Base-by-base conservation (phyloP, 1,284 basidiomycete genomes). In the Moniliophthora roreri region DNA sequence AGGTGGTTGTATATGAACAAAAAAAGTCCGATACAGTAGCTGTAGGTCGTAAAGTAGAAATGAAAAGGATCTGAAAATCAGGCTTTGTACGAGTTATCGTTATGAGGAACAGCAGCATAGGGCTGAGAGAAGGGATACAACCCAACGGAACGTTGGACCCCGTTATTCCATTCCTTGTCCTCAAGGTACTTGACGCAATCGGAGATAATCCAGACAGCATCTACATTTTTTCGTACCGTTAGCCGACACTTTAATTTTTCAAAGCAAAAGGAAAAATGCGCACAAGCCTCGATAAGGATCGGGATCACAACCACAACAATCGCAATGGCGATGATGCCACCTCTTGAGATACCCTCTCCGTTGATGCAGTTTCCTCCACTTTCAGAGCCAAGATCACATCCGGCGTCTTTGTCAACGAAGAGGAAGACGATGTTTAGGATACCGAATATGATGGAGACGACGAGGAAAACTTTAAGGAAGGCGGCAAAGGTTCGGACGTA, bases 351-450 rank as follows among this genome's bases (percentile, higher is more conserved):
- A n/a, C 50, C 42, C 6, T 46, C 20, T 28, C 28, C 38, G 15
- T 50, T n/a, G 15, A 50, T 21, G 23, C 54, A 56, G 13, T 35
- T 56, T 13, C 54, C 54, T 11, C 34, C 16, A 6, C 32, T 35
- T 15, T 52, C 41, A 11, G 49, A 50, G 8, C 36, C 48, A 4
- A 53, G 11, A 15, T 45, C 36, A 35, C 54, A 56, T 15, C 34
- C 24, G 8, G 26, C 21, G 24, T 56, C 51, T 18, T 50, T 40
- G 41, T 53, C 26, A 28, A 56, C 35, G 28, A 56, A 48, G 16
- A 50, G 50, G 34, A 54, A 46, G 7, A 54, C 48, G n/a, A 56
- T 20, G 32, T 56, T 52, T 3, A 52, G 18, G 34, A 56, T 52
- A 10, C 47, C 48, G 18, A 49, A 15, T 41, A 52, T 40, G 24